Base-by-base conservation (phyloP, 768 basidiomycete genomes). In the Russula griseocarnosa region DNA sequence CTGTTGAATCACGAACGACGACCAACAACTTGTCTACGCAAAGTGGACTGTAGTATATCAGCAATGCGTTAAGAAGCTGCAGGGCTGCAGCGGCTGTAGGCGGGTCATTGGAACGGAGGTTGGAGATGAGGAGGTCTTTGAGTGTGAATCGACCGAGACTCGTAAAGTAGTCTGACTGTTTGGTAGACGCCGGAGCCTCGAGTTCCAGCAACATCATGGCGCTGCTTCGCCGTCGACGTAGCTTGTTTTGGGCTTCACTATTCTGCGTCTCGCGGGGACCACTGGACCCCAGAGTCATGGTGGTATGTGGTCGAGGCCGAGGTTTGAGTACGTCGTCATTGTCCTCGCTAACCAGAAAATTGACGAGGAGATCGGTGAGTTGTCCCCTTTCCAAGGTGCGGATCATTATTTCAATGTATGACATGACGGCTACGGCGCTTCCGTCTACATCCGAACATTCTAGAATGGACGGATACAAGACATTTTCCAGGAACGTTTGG, bases 401-500 rank as follows among this genome's bases (percentile, higher is more conserved):
- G 58, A 94, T 80, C 81, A 93, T 88, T 70, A 92, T 83, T 68
- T 97, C 93, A 67, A 98, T 86, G 72, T 98, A 98, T 18, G 90
- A 92, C 83, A 98, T 86, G 60, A 98, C 94, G 11, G 96, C 94
- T 2, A 97, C 88, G 0, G 94, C 91, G 66, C 94, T 96, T n/a
- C 96, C 96, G 72, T 98, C 96, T 5, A 80, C 72, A 65, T 92
- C 91, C 0, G 94, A 94, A 74, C 93, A 95, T 72, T 98, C 95
- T 54, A 97, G 79, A 56, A 98, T 84, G 11, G 93, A 92, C 0
- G 96, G 92, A 72, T 96, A 96, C 34, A 98, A 77, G 24, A 98
- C 88, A 69, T 94, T 96, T 75, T 95, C 90, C 5, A 98, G 79
- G 77, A 98, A 98, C 60, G 92, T 89, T 22, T 84, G 80, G 40